Conservation (phyloP, 257 asterid genomes). For the Petunia secreta region DNA sequence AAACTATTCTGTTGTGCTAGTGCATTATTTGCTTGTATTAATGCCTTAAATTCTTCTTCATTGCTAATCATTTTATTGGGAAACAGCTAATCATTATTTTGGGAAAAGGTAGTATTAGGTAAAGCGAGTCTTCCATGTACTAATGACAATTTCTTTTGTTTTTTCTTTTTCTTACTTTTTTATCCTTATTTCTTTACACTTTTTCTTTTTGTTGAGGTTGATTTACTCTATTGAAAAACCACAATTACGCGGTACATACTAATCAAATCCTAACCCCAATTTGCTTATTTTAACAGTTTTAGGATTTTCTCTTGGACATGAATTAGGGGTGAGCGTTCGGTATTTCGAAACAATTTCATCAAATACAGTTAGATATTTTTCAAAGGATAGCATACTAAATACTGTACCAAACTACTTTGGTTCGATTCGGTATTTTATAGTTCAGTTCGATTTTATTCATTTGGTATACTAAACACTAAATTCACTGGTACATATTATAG, state of each 20-base stretch:
- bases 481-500: no score
- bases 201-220: not conserved
- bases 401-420: no score
- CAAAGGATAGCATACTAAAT: no score
- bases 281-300: not conserved
- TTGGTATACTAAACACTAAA: no score
- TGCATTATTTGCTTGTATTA: not conserved
- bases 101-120: not conserved
- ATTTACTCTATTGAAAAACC: not conserved
- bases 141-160: not conserved
- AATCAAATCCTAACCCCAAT: not conserved
- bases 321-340: no score
- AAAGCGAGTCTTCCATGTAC: not conserved
- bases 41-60: not conserved
- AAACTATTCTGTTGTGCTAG: not conserved
- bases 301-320: not conserved
- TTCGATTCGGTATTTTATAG: no score
- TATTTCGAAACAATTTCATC: no score
- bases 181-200: not conserved
- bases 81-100: constrained; percentile 8
- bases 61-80: not conserved
- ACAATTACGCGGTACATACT: not conserved
- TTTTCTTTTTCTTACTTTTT: not conserved
- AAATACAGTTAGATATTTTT: no score
- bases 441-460: no score